Evolutionary conservation across 2,329 filamentous ascomycete genomes (phyloP).

Genomic region (Incumbomyces delicatus): DNA sequence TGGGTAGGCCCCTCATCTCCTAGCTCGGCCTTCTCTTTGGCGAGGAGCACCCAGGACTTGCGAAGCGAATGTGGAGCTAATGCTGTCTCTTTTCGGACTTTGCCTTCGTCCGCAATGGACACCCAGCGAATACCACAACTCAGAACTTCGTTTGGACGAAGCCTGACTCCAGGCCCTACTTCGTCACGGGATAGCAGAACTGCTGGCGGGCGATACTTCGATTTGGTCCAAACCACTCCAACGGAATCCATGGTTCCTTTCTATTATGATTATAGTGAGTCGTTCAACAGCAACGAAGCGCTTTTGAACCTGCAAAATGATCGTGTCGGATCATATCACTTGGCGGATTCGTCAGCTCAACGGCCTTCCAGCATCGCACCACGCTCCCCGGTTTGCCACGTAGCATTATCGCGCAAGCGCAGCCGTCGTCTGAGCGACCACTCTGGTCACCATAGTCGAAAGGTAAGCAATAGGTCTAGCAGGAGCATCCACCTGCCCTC

Average conservation of each 20-base stretch:
- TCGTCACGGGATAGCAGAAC: neutral
- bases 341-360: slow-evolving; percentile 12
- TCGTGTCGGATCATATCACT: neutral
- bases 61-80: slow-evolving; percentile 17
- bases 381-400: slow-evolving; percentile 17
- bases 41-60: slow-evolving; percentile 7
- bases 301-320: slow-evolving; percentile 12
- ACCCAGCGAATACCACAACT: neutral
- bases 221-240: slow-evolving; percentile 8
- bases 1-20: slow-evolving; percentile 19
- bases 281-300: slow-evolving; percentile 10
- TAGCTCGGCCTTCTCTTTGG: slow-evolving; percentile 6
- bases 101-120: slow-evolving; percentile 15
- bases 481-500: neutral
- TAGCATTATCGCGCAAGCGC: slow-evolving; percentile 17
- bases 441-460: slow-evolving; percentile 8
- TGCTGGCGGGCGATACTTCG: neutral
- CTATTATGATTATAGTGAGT: slow-evolving; percentile 23
- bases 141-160: neutral
- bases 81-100: slow-evolving; percentile 12
- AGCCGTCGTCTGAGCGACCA: slow-evolving; percentile 18
- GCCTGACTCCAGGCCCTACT: neutral
- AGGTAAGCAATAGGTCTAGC: neutral
- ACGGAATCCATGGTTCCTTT: slow-evolving; percentile 17
- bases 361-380: slow-evolving; percentile 20